phyloP scores from a whole-genome alignment of 2,329 filamentous ascomycete genomes.

The Colletotrichum camelliae region DNA sequence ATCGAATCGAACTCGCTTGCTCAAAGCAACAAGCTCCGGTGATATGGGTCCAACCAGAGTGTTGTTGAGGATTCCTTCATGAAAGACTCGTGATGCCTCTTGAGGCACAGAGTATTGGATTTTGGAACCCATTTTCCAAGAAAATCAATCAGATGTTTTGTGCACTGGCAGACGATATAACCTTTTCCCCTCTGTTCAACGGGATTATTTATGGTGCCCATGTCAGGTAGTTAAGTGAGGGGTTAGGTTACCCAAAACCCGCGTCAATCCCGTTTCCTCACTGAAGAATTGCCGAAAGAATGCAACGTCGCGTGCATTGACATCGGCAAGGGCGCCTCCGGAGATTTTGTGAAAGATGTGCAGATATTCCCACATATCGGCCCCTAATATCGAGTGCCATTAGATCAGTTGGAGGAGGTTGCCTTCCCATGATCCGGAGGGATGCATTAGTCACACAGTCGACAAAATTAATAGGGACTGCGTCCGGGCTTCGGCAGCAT shows the following conservation, averaged over 20 bases:
- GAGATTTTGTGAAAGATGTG: neutral
- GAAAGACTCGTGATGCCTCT: neutral
- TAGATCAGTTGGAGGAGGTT: neutral
- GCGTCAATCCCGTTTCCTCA: neutral
- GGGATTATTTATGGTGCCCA: neutral
- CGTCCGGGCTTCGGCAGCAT: neutral
- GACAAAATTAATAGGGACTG: neutral
- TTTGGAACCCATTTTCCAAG: neutral
- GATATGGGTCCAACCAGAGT: neutral
- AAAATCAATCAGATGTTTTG: no score
- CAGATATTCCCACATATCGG: neutral
- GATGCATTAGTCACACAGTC: neutral
- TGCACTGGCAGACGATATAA: no score
- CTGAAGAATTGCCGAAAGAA: neutral
- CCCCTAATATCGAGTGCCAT: neutral
- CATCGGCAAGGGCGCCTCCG: neutral
- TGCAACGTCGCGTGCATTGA: neutral
- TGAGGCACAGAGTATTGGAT: neutral
- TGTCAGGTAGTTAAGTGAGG: neutral
- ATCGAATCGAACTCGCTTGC: constrained; percentile 39
- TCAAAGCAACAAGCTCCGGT: neutral
- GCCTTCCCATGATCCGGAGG: neutral
- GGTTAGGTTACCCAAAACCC: neutral
- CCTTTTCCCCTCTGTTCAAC: neutral
- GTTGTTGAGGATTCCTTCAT: neutral